Base-by-base conservation (phyloP, 139 green algal species). In the Marvania coccoides region DNA sequence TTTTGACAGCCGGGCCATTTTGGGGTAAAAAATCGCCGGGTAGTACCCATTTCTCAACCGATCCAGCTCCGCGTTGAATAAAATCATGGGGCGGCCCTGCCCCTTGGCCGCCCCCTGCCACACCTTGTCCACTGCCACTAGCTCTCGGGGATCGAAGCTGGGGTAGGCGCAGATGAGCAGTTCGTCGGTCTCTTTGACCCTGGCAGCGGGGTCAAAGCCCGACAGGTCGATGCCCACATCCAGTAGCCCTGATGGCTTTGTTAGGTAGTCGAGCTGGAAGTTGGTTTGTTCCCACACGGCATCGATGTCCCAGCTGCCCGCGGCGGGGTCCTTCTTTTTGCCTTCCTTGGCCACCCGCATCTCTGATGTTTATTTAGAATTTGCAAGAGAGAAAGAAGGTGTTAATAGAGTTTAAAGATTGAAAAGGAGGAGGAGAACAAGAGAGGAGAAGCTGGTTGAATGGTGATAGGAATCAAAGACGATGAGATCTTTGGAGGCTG, bases 21-120 rank as follows among this genome's bases (percentile, higher is more conserved):
- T 91, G 2, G 84, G 86, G 67, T 91, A 96, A 57, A 92, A 88
- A 2, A 95, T 47, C 2, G 77, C 13, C 2, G 87, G 81, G 64
- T 95, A 94, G 67, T 95, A 91, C 26, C 81, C 76, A 12, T 51
- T 65, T 13, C 81, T 67, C 8, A 96, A 79, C 2, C 90, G 71
- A 58, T 96, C 89, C 23, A 96, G 72, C 75, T 96, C 89, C 5
- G 79, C 87, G 63, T 96, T 96, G 71, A 95, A 95, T 0, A 94
- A 80, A 38, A 96, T 73, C 13, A 96, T 76, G 15, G 89, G 89
- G 6, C 61, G 61, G 2, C 48, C 68, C 1, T 31, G 39, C 4
- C 54, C 51, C 24, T 60, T 47, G 3, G 74, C 78, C 31, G 63
- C 65, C 10, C 47, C 63, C n/a, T 82, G 39, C 19, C 76, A 89